phyloP scores from a whole-genome alignment of 306 rosid genomes.

The Malus orientalis region DNA sequence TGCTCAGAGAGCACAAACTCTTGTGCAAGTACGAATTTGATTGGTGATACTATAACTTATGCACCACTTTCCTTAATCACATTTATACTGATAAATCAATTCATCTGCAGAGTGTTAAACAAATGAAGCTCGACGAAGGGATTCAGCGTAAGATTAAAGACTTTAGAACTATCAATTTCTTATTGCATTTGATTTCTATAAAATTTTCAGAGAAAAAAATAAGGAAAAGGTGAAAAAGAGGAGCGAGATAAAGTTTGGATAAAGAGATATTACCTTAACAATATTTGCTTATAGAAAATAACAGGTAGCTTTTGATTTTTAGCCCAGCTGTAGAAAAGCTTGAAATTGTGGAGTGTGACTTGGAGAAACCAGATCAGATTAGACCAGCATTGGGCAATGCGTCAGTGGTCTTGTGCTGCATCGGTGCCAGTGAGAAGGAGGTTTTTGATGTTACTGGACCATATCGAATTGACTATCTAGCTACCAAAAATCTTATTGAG shows the following conservation, averaged over 20 bases:
- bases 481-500: constrained; percentile 72
- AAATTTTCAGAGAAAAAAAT: neutral
- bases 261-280: constrained; percentile 1
- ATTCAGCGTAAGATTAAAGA: constrained; percentile 44
- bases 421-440: constrained; percentile 98
- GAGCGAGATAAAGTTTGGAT: neutral
- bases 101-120: constrained; percentile 69
- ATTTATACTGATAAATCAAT: constrained; percentile 11
- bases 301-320: constrained; percentile 77
- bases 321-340: constrained; percentile 99
- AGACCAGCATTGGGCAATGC: constrained; percentile 67
- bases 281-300: constrained; percentile 40
- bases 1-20: constrained; percentile 58
- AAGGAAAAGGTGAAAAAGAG: neutral
- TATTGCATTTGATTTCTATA: constrained; percentile 3
- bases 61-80: constrained; percentile 4
- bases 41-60: constrained; percentile 4
- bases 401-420: constrained; percentile 74
- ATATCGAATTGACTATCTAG: constrained; percentile 76
- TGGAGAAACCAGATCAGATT: constrained; percentile 65
- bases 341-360: constrained; percentile 94
- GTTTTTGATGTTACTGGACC: constrained; percentile 88
- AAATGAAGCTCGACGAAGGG: constrained; percentile 54
- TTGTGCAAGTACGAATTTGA: constrained; percentile 49
- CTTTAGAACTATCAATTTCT: constrained; percentile 22